Conservation (phyloP, 1,284 basidiomycete species). For the Austroboletus novae-zelandiae region DNA sequence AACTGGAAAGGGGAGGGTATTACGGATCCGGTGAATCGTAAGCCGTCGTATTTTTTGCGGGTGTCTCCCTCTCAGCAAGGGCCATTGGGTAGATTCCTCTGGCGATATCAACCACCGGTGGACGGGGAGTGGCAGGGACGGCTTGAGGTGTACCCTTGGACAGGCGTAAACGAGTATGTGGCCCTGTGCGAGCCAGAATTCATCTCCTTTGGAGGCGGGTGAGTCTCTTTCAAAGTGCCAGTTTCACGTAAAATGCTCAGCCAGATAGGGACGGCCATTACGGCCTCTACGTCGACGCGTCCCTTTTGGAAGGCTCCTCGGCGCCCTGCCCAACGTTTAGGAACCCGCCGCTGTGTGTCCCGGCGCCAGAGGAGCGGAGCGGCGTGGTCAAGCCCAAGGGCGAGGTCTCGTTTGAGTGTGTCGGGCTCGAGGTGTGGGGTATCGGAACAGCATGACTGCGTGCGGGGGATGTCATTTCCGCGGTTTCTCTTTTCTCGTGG, state of each 20-base stretch:
- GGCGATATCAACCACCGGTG: slow-evolving; percentile 43
- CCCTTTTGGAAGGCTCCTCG: slow-evolving; percentile 81
- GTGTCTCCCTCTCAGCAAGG: too few species aligned
- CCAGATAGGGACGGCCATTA: slow-evolving; percentile 76
- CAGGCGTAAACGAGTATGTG: slow-evolving; percentile 89
- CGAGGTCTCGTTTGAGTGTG: slow-evolving; percentile 73
- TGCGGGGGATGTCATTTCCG: background rate
- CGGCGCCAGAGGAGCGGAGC: slow-evolving; percentile 2
- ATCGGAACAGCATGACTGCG: slow-evolving; percentile 38
- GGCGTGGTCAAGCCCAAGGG: slow-evolving; percentile 35
- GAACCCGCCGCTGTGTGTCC: slow-evolving; percentile 75
- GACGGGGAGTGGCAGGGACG: slow-evolving; percentile 23
- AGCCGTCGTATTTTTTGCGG: background rate
- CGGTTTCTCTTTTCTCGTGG: too few species aligned
- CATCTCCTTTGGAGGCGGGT: slow-evolving; percentile 92
- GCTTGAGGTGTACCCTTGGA: slow-evolving; percentile 78
- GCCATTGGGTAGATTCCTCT: slow-evolving; percentile 63
- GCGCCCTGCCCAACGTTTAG: slow-evolving; percentile 84
- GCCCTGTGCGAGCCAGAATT: slow-evolving; percentile 79
- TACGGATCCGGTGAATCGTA: slow-evolving; percentile 83
- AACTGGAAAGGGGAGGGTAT: slow-evolving; percentile 57
- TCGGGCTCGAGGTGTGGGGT: slow-evolving; percentile 86
- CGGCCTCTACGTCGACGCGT: slow-evolving; percentile 87
- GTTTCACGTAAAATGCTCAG: background rate
- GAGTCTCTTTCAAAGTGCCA: slow-evolving; percentile 30